A percentile compares a stretch with the other conserved stretches of the same genome.
Conservation (phyloP, 1,284 basidiomycete genomes). For the Puccinia hordei region DNA sequence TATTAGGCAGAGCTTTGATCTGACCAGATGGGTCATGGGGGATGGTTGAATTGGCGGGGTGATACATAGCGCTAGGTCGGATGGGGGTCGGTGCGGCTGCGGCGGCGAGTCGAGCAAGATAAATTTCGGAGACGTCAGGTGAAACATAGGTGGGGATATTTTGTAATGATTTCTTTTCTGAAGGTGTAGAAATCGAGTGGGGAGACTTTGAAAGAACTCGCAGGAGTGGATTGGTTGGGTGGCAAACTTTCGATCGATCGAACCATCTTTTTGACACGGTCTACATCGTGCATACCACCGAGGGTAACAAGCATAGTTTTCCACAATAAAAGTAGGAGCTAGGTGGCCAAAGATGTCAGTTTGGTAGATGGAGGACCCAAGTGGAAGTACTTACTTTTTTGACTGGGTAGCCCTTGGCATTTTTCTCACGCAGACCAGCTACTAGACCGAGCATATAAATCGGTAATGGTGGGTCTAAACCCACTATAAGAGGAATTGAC, state of each 20-base stretch:
- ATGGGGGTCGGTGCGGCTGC: constrained; percentile 87
- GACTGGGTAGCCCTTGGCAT: constrained; percentile 90
- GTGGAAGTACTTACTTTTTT: constrained; percentile 66
- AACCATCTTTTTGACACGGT: constrained; percentile 78
- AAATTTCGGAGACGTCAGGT: constrained; percentile 34
- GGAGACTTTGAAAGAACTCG: constrained; percentile 61
- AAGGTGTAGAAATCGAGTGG: constrained; percentile 85
- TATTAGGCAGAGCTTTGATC: constrained; percentile 28
- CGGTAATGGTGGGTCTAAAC: constrained; percentile 87
- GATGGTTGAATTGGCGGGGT: constrained; percentile 40
- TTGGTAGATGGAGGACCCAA: not conserved
- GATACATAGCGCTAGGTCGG: constrained; percentile 60
- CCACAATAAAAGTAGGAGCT: constrained; percentile 91
- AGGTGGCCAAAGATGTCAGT: not conserved
- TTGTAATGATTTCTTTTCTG: constrained; percentile 81
- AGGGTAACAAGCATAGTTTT: constrained; percentile 89
- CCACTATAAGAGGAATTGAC: constrained; percentile 63
- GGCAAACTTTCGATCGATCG: constrained; percentile 70
- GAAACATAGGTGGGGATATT: constrained; percentile 73
- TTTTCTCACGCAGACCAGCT: constrained; percentile 85
- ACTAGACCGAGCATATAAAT: constrained; percentile 88
- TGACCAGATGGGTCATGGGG: constrained; percentile 45
- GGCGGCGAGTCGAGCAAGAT: constrained; percentile 71
- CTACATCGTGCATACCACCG: constrained; percentile 84
- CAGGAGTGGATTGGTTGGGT: constrained; percentile 30